Conservation (phyloP, 768 basidiomycete genomes). For the Lentinula lateritia region DNA sequence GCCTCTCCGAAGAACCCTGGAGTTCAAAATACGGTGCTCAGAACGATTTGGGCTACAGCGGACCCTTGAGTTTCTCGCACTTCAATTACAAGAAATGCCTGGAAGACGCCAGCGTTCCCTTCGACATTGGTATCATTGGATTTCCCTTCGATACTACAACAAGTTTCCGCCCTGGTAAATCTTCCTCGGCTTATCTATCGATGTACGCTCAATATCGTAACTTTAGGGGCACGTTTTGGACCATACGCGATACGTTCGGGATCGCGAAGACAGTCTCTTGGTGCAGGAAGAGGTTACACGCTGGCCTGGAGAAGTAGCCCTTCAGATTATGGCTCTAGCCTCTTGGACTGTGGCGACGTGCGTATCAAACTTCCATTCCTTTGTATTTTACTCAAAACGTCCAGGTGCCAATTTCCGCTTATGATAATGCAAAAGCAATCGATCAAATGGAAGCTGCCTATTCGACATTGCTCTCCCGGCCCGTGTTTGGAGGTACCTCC, state of each 20-base stretch:
- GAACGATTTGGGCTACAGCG: constrained; percentile 53
- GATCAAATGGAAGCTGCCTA: constrained; percentile 69
- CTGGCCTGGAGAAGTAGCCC: constrained; percentile 51
- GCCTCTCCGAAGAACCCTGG: constrained; percentile 31
- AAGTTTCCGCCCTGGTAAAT: constrained; percentile 30
- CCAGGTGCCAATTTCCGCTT: constrained; percentile 34
- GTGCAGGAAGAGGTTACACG: constrained; percentile 36
- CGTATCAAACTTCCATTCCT: constrained; percentile 6
- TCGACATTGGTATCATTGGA: constrained; percentile 62
- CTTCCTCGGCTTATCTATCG: background rate
- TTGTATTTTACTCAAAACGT: background rate
- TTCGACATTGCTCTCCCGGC: constrained; percentile 47
- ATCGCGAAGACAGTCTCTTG: constrained; percentile 37
- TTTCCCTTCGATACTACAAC: constrained; percentile 58
- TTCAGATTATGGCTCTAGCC: constrained; percentile 34
- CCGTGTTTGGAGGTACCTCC: constrained; percentile 24
- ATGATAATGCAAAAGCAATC: constrained; percentile 58
- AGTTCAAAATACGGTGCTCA: constrained; percentile 48
- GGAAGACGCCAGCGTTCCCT: constrained; percentile 32
- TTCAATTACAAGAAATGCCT: constrained; percentile 53
- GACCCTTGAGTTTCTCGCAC: constrained; percentile 63
- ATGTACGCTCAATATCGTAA: background rate
- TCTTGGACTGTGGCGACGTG: constrained; percentile 70
- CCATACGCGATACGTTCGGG: constrained; percentile 63
- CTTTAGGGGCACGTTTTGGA: constrained; percentile 59